phyloP scores from a whole-genome alignment of 139 green algal species.

The Klebsormidium nitens region DNA sequence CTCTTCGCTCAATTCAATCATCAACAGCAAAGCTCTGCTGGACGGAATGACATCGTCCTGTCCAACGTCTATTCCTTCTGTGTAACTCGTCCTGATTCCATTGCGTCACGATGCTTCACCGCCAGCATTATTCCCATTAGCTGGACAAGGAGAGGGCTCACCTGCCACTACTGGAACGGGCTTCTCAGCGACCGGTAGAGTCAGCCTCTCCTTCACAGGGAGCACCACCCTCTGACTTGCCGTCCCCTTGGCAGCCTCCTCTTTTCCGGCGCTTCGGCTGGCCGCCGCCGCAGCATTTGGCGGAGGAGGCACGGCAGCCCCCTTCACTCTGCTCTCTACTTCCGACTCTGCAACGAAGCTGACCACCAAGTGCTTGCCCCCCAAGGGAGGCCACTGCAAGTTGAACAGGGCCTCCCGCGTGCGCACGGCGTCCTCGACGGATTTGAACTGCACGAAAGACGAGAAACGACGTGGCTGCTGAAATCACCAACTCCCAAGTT shows the following conservation, averaged over 20 bases:
- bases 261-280: background rate
- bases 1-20: no score
- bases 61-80: no score
- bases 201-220: background rate
- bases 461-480: conserved; percentile 28
- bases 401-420: conserved; percentile 44
- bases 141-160: no score
- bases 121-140: no score
- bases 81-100: no score
- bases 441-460: conserved; percentile 10
- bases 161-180: no score
- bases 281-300: background rate
- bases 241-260: background rate
- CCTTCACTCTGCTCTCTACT: background rate
- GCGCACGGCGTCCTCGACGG: conserved; percentile 47
- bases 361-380: conserved; percentile 44
- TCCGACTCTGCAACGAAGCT: conserved; percentile 46
- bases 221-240: background rate
- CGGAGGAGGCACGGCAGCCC: background rate
- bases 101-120: no score
- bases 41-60: no score
- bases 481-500: no score
- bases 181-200: conserved; percentile 2
- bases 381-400: conserved; percentile 49
- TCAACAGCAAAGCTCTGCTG: no score